Conservation (phyloP, 2,329 filamentous ascomycete species). For the Ophiostoma sp. region DNA sequence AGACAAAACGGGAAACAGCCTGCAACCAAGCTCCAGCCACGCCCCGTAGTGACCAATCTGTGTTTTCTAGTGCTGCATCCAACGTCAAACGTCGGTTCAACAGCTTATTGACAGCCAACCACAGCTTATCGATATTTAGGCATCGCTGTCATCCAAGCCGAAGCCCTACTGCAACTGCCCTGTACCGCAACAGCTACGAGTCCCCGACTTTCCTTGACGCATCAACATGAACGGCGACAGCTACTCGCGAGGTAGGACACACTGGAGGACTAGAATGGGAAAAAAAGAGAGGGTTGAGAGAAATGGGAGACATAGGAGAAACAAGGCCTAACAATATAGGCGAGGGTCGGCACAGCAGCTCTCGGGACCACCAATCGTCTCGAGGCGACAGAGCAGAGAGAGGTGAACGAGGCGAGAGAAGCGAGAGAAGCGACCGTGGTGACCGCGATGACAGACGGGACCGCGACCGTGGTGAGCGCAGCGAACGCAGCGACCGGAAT, state of each 20-base stretch:
- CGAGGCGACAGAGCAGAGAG: background rate
- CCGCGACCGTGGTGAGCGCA: conserved; percentile 28
- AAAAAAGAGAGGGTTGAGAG: background rate
- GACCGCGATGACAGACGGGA: conserved; percentile 48
- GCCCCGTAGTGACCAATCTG: background rate
- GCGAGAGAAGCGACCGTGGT: background rate
- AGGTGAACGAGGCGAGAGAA: background rate
- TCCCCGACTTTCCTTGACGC: background rate
- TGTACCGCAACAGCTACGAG: no score
- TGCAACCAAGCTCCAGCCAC: conserved; percentile 21
- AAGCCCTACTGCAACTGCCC: background rate
- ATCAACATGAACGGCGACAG: conserved; percentile 27
- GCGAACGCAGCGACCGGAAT: conserved; percentile 50
- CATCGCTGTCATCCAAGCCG: background rate
- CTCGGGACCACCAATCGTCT: conserved; percentile 50
- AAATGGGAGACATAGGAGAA: background rate
- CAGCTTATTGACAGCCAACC: background rate
- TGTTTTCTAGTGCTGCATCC: background rate
- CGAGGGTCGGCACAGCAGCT: conserved; percentile 47
- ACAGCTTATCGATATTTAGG: background rate
- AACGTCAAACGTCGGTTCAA: background rate
- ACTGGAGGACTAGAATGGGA: background rate
- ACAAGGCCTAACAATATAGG: conserved; percentile 20
- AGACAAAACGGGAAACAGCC: background rate
- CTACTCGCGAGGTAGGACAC: conserved; percentile 24